Base-by-base conservation (phyloP, 768 basidiomycete genomes). In the Chalciporus sphaerocephalus region DNA sequence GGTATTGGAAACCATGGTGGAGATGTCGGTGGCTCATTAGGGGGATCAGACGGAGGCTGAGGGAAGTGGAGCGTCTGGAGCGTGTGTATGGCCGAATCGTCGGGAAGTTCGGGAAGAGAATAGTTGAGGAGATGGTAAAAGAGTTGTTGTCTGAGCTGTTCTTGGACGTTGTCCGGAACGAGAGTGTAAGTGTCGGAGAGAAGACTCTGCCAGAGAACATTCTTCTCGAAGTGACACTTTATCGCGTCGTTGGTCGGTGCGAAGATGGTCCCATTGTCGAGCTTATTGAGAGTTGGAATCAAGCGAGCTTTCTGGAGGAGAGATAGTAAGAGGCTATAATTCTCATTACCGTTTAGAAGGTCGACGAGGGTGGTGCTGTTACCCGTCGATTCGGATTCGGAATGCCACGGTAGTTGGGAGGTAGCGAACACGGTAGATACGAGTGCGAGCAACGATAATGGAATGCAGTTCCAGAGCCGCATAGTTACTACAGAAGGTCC, bases 191-290 rank as follows among this genome's bases (percentile, higher is more conserved):
- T 54, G 16, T 59, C 56, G 28, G 49, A 47, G 30, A 59, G 53
- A 28, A 64, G 62, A 38, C 34, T 45, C 28, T 54, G 50, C 70
- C 71, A 73, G 11, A 71, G 48, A 15, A 49, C 18, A 21, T 59
- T 65, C 44, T 52, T 52, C 43, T 55, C 38, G 34, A 61, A 51
- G 51, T 81, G 73, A 21, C 72, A 75, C 51, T 78, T 66, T 53
- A 94, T 80, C 25, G 96, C 96, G 47, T 91, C 83, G 68, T 99
- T 94, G 16, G 91, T 96, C 2, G 96, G 96, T 2, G 96, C 96
- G 59, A 97, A 98, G 38, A 99, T 64, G 21, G 96, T 96, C 61
- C 77, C 77, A 32, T 74, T 80, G 47, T 87, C 83, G 53, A 99
- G 81, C 53, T 74, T 81, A 65, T 95, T 96, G 52, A 99, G 75